Evolutionary conservation across 2,329 filamentous ascomycete genomes (phyloP), one percentile per base, ranked within the genome.

Genomic region (Verticillium nonalfalfae): DNA sequence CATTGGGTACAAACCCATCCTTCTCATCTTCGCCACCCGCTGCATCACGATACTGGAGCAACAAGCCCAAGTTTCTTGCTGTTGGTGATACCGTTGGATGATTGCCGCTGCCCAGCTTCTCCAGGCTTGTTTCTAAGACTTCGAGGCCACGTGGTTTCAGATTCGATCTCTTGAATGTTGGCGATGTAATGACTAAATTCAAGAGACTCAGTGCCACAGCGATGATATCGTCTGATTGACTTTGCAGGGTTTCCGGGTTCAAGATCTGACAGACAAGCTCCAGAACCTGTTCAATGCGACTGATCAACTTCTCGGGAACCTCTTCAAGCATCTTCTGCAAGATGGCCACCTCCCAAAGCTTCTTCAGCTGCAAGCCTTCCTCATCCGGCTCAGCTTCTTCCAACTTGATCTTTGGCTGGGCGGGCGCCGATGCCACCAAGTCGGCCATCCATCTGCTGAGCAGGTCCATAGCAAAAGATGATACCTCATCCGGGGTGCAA

Each of bases 271-370:
- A 78, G 57, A 88, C 81, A 1, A 93, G 79, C 56, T 86, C 82
- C 1, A 92, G 74, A 7, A 90, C 79, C 66, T 90, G 85, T 54
- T 81, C 81, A 2, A 89, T 87, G 61, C 86, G 83, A 36, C 80
- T 81, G 35, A 89, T 82, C 13, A 92, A 78, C 64, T 84, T 86
- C 26, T 88, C 83, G 1, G 86, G 82, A 56, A 88, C 81, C 56
- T 77, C 80, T 31, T 84, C 82, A 72, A 91, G 85, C 73, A 92
- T 80, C 38, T 81, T 82, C 67, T 90, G 86, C 7, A 91, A 77
- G 0, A 90, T 73, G 57, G 85, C 85, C 5, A 86, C 78, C 64
- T 89, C 80, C 6, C 82, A 72, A 1, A 92, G 74, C 4, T 79
- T 77, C 4, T 69, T 69, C 3, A 85, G 62, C 0, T 82, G 75